Evolutionary conservation across 179 eudicot genomes (phyloP).

Genomic region (Beta macrorhiza): DNA sequence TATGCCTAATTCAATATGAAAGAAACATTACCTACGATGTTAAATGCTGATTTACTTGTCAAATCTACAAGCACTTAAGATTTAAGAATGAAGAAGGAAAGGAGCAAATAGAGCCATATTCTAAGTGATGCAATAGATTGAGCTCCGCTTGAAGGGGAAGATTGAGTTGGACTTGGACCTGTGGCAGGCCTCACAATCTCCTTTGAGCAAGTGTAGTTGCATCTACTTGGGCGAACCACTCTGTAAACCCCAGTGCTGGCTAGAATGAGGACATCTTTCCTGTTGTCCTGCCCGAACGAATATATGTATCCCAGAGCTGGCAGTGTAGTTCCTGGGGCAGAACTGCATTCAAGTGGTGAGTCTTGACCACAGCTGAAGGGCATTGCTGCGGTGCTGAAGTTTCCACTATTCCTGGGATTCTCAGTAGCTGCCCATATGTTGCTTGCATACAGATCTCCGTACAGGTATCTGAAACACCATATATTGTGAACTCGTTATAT

Average conservation of each 20-base stretch:
- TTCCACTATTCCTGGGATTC: slow-evolving; percentile 65
- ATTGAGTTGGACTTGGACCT: slow-evolving; percentile 33
- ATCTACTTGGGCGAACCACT: slow-evolving; percentile 72
- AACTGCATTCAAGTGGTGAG: slow-evolving; percentile 56
- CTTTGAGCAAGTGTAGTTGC: slow-evolving; percentile 65
- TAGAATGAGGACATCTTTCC: slow-evolving; percentile 55
- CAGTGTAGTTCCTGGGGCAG: slow-evolving; percentile 53
- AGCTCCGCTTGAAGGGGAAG: slow-evolving; percentile 39
- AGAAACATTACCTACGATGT: neutral
- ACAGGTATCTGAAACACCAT: slow-evolving; percentile 62
- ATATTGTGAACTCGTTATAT: neutral
- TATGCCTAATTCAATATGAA: neutral
- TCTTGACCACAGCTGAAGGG: slow-evolving; percentile 66
- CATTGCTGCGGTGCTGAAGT: slow-evolving; percentile 45
- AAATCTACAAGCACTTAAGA: slow-evolving; percentile 18
- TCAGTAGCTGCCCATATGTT: slow-evolving; percentile 68
- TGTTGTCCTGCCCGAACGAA: slow-evolving; percentile 76
- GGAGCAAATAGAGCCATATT: slow-evolving; percentile 27
- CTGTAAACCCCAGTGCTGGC: slow-evolving; percentile 68
- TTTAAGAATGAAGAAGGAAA: slow-evolving; percentile 31
- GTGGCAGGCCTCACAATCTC: slow-evolving; percentile 39
- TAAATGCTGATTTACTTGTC: slow-evolving; percentile 8
- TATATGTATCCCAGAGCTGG: slow-evolving; percentile 66
- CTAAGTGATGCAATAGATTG: slow-evolving; percentile 20
- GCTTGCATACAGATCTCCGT: slow-evolving; percentile 71